Base-by-base conservation (phyloP, 2,329 filamentous ascomycete species). In the Setomelanomma holmii region DNA sequence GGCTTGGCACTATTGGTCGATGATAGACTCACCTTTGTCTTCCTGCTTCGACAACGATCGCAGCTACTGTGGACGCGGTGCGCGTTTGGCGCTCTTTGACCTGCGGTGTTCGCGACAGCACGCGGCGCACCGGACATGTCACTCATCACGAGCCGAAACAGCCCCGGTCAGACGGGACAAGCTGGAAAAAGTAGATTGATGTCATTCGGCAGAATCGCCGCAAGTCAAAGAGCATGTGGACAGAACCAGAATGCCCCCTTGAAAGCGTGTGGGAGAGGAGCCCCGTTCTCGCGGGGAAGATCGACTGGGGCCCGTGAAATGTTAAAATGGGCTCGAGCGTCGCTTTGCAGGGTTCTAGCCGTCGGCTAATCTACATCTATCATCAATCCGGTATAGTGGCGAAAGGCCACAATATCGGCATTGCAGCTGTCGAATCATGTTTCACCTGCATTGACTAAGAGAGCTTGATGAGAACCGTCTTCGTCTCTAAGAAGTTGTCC, bases 61-160 rank as follows among this genome's bases (percentile, higher is more conserved):
- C 72, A 75, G 58, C 69, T 72, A 55, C 61, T 70, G 56, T 74
- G 71, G 45, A 73, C 71, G 44, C 71, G 66, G 42, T 74, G 69
- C 41, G 61, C 48, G 46, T 61, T 66, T n/a, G 64, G 62, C 34
- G 58, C 58, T 51, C 69, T 67, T 55, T 8, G 10, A 14, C 27
- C 27, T 30, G 48, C 60, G 44, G 60, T 54, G 30, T 57, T 49
- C 40, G 56, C 52, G 34, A 46, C 48, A 42, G 56, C 50, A 38
- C 58, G 60, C 38, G 52, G 36, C 49, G 64, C 59, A 38, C 54
- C 57, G 24, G 64, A 63, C 40, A 56, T 52, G 11, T 72, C 66
- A 51, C 67, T 56, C 67, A 72, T 72, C 33, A 55, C 58, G 40
- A 52, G 49, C 52, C 58, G 51, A 56, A 45, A 36, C 52, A 35